phyloP scores from a whole-genome alignment of 2,329 filamentous ascomycete species.

The Colletotrichum destructivum region DNA sequence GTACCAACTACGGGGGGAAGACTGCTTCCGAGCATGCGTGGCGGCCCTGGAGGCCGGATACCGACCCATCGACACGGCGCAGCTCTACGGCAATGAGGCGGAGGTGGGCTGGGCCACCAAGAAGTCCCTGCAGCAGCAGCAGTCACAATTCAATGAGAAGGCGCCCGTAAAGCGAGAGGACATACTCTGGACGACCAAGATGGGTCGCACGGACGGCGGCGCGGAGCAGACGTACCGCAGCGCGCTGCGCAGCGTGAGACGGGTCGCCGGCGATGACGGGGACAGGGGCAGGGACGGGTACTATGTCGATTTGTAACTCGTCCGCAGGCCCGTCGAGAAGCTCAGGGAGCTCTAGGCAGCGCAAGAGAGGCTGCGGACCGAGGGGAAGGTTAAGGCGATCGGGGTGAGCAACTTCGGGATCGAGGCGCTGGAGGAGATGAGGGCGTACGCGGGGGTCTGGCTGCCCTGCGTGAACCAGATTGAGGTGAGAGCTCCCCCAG shows the following conservation, averaged over 20 bases:
- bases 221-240: slow-evolving; percentile 72
- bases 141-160: slow-evolving; percentile 49
- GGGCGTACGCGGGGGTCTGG: slow-evolving; percentile 74
- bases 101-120: slow-evolving; percentile 77
- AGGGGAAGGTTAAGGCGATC: slow-evolving; percentile 75
- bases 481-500: slow-evolving; percentile 65
- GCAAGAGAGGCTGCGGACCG: slow-evolving; percentile 72
- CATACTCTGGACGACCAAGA: slow-evolving; percentile 81
- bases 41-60: slow-evolving; percentile 72
- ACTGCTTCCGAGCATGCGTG: slow-evolving; percentile 71
- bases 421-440: slow-evolving; percentile 78
- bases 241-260: slow-evolving; percentile 73
- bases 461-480: slow-evolving; percentile 83
- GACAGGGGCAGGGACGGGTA: slow-evolving; percentile 55
- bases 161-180: slow-evolving; percentile 61
- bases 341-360: slow-evolving; percentile 77
- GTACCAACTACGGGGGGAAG: slow-evolving; percentile 70
- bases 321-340: slow-evolving; percentile 74
- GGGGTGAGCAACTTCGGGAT: slow-evolving; percentile 82
- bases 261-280: slow-evolving; percentile 59
- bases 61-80: slow-evolving; percentile 76
- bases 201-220: slow-evolving; percentile 68
- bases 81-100: slow-evolving; percentile 76
- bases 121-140: slow-evolving; percentile 57
- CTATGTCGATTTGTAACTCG: slow-evolving; percentile 80